Percentiles rank a stretch among this genome's conserved stretches.
These are phyloP conservation scores for Wickerhamomyces sydowiorum DNA, from an alignment of 805 yeast species.

Conservation along the genomic window DNA sequence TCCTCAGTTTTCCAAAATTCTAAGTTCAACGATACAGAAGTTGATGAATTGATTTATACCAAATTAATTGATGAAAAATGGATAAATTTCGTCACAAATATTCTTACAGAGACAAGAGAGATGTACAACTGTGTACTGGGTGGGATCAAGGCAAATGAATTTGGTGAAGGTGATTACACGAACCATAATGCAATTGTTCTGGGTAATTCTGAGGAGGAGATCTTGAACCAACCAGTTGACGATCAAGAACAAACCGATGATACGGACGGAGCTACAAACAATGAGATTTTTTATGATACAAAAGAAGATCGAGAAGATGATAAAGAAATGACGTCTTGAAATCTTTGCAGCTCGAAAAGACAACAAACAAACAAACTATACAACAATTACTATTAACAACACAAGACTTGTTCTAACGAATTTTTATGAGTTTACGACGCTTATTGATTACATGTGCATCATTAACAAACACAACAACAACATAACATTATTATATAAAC, in stretches of 20 bases:
- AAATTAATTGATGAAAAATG: constrained; percentile 41
- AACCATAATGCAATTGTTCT: constrained; percentile 20
- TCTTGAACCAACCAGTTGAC: constrained; percentile 12
- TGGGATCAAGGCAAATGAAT: constrained; percentile 34
- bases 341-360: not conserved
- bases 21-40: constrained; percentile 19
- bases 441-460: not conserved
- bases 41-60: constrained; percentile 20
- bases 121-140: constrained; percentile 86
- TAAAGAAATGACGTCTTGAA: not conserved
- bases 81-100: constrained; percentile 70
- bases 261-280: not conserved
- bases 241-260: not conserved
- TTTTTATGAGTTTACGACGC: constrained; percentile 1
- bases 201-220: constrained; percentile 23
- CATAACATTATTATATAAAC: too few species aligned
- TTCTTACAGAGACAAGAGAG: constrained; percentile 74
- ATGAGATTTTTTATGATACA: not conserved
- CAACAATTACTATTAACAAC: too few species aligned
- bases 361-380: too few species aligned
- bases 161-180: constrained; percentile 16
- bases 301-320: not conserved
- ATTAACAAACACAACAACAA: too few species aligned
- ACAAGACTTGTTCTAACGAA: not conserved
- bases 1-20: constrained; percentile 27